These are phyloP conservation scores for Cordyceps militaris DNA, from an alignment of 2,329 filamentous ascomycete species.

Conservation along the genomic window DNA sequence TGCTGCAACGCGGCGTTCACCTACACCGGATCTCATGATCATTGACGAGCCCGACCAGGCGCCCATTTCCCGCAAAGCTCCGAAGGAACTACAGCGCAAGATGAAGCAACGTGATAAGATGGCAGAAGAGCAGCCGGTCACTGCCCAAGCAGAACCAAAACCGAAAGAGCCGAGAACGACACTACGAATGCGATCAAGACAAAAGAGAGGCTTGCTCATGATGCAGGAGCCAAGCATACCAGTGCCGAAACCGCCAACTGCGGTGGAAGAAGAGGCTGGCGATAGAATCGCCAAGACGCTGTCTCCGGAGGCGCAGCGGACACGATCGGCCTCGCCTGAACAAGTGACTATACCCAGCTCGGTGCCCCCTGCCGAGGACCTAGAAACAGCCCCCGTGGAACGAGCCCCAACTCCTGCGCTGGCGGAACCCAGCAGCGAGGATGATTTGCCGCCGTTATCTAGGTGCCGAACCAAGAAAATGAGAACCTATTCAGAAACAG, in stretches of 20 bases:
- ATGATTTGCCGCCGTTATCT: background rate
- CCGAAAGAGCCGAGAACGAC: conserved; percentile 4
- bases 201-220: conserved; percentile 11
- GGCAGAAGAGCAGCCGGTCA: background rate
- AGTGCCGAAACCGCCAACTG: background rate
- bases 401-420: background rate
- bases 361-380: background rate
- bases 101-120: background rate
- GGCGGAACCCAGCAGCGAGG: conserved; percentile 2
- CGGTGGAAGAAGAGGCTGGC: background rate
- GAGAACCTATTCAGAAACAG: background rate
- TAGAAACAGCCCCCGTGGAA: background rate
- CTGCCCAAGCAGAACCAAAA: background rate
- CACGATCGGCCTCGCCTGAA: background rate
- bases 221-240: background rate
- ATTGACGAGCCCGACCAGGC: background rate
- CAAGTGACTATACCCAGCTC: conserved; percentile 3
- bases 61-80: background rate
- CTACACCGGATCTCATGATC: background rate
- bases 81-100: background rate
- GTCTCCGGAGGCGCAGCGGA: background rate
- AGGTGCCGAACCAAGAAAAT: background rate
- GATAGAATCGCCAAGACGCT: background rate
- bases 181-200: conserved; percentile 11
- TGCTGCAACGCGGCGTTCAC: background rate